Base-by-base conservation (phyloP, 257 asterid genomes). In the Rehmannia glutinosa region DNA sequence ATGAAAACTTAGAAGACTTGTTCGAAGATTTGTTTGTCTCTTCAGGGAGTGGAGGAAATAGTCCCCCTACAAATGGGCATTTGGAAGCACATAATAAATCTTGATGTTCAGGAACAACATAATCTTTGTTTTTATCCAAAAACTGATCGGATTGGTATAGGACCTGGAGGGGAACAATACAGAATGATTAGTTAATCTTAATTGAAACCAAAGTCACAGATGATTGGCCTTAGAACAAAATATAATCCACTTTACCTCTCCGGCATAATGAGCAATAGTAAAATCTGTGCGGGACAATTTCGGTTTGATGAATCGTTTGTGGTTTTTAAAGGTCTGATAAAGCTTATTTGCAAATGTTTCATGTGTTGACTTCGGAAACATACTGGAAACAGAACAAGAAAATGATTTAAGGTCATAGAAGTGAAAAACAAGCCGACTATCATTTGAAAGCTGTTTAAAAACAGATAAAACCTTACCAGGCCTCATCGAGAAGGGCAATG, bases 301-400 rank as follows among this genome's bases (percentile, higher is more conserved):
- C 61, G 99, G 99, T 82, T 90, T 94, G 82, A 88, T 73, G 74
- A 94, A 94, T 67, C 97, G 97, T 70, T 85, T 86, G 85, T 94
- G 94, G 66, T 76, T 24, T 74, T 84, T 91, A 75, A 88, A 94
- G 24, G 92, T 94, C 95, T 94, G 99, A 66, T 83, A 94, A 51
- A 94, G 97, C 96, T 90, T 94, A 71, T 88, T 90, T 0, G 99
- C 62, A 73, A 94, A 91, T 23, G 97, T 94, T 77, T 94, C 99
- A 39, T 94, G 91, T 46, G 99, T 94, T 7, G 99, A 94, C 85
- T 94, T 94, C 35, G 99, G n/a, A 78, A 94, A 94, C 99, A 94
- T 94, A 80, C 99, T 94, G 92, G 73, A 83, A 77, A 81, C 27
- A 51, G 39, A 27, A 45, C 23, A 73, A 28, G 24, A 38, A 75